Conservation (phyloP, 306 rosid species). For the Albizia julibrissin region DNA sequence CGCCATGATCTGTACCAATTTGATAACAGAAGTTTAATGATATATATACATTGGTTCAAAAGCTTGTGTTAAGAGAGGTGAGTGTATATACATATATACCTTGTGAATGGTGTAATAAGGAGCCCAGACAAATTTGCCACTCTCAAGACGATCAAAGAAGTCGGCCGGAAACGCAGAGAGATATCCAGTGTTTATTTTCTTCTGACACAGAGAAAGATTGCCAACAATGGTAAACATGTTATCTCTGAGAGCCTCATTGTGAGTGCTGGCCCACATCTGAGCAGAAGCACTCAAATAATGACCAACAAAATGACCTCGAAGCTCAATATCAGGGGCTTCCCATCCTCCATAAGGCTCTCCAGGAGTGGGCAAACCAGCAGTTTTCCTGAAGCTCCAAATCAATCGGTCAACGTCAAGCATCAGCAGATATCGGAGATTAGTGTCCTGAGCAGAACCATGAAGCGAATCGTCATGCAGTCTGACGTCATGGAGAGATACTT, state of each 20-base stretch:
- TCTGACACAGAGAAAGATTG: slow-evolving; percentile 65
- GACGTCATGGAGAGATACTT: slow-evolving; percentile 69
- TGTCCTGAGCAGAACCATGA: slow-evolving; percentile 64
- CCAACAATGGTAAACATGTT: slow-evolving; percentile 66
- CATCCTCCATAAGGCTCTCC: slow-evolving; percentile 73
- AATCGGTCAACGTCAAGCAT: slow-evolving; percentile 73
- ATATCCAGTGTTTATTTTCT: slow-evolving; percentile 77
- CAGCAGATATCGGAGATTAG: slow-evolving; percentile 77
- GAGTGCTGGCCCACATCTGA: slow-evolving; percentile 86
- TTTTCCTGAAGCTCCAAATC: slow-evolving; percentile 71
- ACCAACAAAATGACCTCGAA: slow-evolving; percentile 95
- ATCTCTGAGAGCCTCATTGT: slow-evolving; percentile 47
- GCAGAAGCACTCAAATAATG: slow-evolving; percentile 97
- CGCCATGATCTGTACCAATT: not conserved
- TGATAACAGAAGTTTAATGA: no score
- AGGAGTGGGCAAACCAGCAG: slow-evolving; percentile 40
- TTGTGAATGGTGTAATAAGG: no score
- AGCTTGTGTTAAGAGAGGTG: no score
- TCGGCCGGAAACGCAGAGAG: slow-evolving; percentile 88
- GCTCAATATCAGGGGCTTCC: slow-evolving; percentile 60
- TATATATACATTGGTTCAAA: no score
- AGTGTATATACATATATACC: slow-evolving; percentile 75
- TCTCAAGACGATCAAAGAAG: slow-evolving; percentile 71
- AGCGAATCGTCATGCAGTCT: slow-evolving; percentile 52
- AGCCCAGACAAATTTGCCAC: slow-evolving; percentile 27